Evolutionary conservation across 140 eudicot genomes (phyloP).

Genomic region (Cichorium intybus): DNA sequence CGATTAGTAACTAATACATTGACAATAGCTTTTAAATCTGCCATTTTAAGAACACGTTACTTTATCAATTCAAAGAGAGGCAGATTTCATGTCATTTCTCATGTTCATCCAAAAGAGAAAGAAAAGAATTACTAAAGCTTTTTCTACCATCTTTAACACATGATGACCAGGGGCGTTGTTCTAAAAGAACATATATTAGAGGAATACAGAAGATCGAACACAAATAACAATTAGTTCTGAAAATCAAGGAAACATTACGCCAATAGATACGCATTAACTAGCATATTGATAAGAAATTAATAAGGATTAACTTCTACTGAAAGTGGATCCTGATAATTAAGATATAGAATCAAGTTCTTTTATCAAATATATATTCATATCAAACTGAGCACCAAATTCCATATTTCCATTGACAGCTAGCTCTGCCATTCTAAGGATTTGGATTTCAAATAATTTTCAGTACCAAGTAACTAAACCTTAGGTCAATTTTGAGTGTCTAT

Average conservation of each 20-base stretch:
- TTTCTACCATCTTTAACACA: conserved; percentile 1
- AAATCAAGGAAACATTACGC: not conserved
- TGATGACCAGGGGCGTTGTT: conserved; percentile 1
- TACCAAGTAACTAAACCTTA: conserved; percentile 12
- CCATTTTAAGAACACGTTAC: too few relatives aligned
- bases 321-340: not conserved
- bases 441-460: not conserved
- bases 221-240: not conserved
- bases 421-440: not conserved
- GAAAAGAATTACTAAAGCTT: not conserved
- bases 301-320: not conserved
- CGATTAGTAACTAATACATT: too few relatives aligned
- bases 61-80: too few relatives aligned
- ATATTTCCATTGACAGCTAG: not conserved
- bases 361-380: not conserved
- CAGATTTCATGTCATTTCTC: too few relatives aligned
- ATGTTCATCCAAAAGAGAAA: not conserved
- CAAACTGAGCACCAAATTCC: not conserved
- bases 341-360: not conserved
- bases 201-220: conserved; percentile 1
- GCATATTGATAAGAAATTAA: not conserved
- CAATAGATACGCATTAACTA: not conserved
- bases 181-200: not conserved
- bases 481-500: not conserved
- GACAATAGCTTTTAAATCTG: too few relatives aligned